A percentile compares a stretch with the other conserved stretches of the same genome.
Conservation (phyloP, 1,139 yeast genomes). For the Diutina siamensis region DNA sequence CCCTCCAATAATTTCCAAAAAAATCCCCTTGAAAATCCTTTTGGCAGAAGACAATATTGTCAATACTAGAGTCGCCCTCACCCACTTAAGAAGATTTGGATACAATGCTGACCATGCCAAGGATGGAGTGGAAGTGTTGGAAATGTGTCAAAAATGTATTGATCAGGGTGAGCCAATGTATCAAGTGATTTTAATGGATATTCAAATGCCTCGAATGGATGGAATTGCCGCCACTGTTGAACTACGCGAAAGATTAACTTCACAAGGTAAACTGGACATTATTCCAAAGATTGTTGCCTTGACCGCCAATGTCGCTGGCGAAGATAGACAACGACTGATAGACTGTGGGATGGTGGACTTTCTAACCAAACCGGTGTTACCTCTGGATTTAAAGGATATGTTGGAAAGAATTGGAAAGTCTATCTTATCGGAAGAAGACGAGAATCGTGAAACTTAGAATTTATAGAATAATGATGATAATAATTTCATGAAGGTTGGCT, state of each 20-base stretch:
- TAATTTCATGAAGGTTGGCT: no score
- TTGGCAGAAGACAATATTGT: constrained; percentile 44
- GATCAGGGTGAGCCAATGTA: constrained; percentile 23
- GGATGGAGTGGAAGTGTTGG: constrained; percentile 41
- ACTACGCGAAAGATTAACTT: constrained; percentile 15
- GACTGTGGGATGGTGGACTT: constrained; percentile 46
- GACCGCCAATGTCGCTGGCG: constrained; percentile 49
- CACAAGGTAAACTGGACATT: constrained; percentile 16
- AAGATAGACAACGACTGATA: constrained; percentile 37
- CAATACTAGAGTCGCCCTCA: constrained; percentile 39
- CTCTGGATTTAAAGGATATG: constrained; percentile 30
- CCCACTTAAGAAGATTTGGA: constrained; percentile 41
- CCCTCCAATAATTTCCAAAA: constrained; percentile 8
- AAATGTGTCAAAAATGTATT: constrained; percentile 21
- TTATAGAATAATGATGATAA: not conserved
- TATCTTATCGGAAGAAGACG: no score
- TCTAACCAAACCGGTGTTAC: constrained; percentile 43
- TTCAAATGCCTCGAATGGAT: constrained; percentile 45
- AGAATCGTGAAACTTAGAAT: no score
- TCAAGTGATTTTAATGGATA: constrained; percentile 43
- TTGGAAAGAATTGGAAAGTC: constrained; percentile 16
- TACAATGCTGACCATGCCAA: constrained; percentile 45
- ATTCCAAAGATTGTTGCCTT: constrained; percentile 38
- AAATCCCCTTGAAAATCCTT: constrained; percentile 32
- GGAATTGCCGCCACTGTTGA: constrained; percentile 37